Evolutionary conservation across 805 yeast species (phyloP).

Genomic region (Barnettozyma populi): DNA sequence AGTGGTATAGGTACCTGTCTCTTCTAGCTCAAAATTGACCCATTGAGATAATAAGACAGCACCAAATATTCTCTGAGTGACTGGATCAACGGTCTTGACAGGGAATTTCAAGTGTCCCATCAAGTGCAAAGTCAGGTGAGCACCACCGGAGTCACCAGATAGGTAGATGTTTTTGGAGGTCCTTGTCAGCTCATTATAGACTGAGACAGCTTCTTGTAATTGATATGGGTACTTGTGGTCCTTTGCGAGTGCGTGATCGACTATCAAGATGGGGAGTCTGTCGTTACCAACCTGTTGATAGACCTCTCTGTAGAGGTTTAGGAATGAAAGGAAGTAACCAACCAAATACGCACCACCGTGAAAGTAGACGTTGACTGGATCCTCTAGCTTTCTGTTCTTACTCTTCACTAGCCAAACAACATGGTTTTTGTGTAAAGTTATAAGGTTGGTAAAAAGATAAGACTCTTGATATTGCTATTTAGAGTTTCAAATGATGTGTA

Average conservation of each 20-base stretch:
- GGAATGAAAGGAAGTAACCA: slow-evolving; percentile 8
- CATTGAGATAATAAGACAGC: not conserved
- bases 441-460: no score
- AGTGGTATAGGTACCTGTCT: not conserved
- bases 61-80: not conserved
- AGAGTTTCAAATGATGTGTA: no score
- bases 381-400: slow-evolving; percentile 17
- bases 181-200: not conserved
- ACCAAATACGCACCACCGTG: slow-evolving; percentile 17
- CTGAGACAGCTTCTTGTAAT: not conserved
- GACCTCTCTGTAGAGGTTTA: slow-evolving; percentile 5
- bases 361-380: slow-evolving; percentile 14
- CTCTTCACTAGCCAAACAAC: slow-evolving; percentile 24
- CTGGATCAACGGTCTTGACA: no score
- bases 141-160: not conserved
- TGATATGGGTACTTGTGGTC: not conserved
- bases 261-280: slow-evolving; percentile 1
- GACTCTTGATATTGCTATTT: no score
- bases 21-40: not conserved
- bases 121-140: not conserved
- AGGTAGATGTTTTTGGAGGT: not conserved
- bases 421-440: not conserved
- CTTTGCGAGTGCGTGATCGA: not conserved
- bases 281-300: slow-evolving; percentile 5
- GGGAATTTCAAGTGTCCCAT: no score